Evolutionary conservation across 2,329 filamentous ascomycete genomes (phyloP), one percentile per base, ranked within the genome.

Genomic region (Rhinocladiella similis): DNA sequence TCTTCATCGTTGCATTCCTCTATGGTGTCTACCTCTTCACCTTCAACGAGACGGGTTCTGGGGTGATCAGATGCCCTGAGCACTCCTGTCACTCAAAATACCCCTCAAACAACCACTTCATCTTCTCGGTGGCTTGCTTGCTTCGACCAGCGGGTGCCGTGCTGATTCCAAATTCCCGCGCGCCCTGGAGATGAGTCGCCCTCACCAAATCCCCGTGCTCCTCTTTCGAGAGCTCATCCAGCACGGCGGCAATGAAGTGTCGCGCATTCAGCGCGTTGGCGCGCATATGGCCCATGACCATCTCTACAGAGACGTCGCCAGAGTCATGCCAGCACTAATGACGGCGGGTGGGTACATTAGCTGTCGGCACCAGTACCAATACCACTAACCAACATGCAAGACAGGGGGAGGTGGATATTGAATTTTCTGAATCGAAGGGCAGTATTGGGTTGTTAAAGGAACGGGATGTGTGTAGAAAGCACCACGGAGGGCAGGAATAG

Each of bases 221-320:
- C 57, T 89, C 82, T 70, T 89, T 87, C 66, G 84, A 86, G 66
- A 97, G 80, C 74, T 91, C 87, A 73, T 97, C 90, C 53, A 99
- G 79, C 43, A 97, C 91, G 29, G 89, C 90, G 35, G 85, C 90
- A 33, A 99, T 87, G 54, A 97, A 87, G 50, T 86, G 81, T 72
- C 88, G 87, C 33, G 94, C 94, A 69, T 97, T 99, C 69, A 87
- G 81, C 50, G 89, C 82, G 75, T 99, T 99, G 64, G 91, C 88
- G 71, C 89, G 88, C 94, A 99, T 99, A 75, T 96, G 90, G 59
- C 85, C 88, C 86, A 96, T 90, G 54, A 99, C 94, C 89, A 97
- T 96, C 73, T 92, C 90, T 19, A 99, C 94, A 60, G 91, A 92
- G 61, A 99, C 94, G 63, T 89, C 90, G 56, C 85, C 88, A 47